Evolutionary conservation across 352 stramenopile genomes (phyloP).

Genomic region (Pythium sp.): DNA sequence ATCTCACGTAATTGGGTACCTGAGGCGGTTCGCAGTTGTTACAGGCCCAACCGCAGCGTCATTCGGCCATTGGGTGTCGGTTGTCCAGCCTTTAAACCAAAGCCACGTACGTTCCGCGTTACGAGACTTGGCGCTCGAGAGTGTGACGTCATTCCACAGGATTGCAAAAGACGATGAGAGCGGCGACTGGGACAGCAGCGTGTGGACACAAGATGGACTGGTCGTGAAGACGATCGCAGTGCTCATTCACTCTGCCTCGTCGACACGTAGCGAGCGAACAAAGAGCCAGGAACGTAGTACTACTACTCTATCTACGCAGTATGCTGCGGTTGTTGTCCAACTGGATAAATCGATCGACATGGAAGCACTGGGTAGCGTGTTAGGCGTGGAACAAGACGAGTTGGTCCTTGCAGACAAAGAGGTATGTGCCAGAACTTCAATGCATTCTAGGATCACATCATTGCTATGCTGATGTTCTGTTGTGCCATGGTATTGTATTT

Average conservation of each 20-base stretch:
- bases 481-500: not conserved
- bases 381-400: slow-evolving; percentile 26
- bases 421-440: slow-evolving; percentile 19
- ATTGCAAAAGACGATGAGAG: slow-evolving; percentile 16
- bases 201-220: slow-evolving; percentile 21
- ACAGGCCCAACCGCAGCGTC: slow-evolving; percentile 7
- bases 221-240: slow-evolving; percentile 72
- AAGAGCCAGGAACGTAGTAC: not conserved
- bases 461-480: not conserved
- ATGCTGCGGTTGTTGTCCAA: slow-evolving; percentile 49
- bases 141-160: slow-evolving; percentile 22
- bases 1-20: slow-evolving; percentile 12
- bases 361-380: slow-evolving; percentile 25
- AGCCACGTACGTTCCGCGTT: slow-evolving; percentile 40
- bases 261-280: not conserved
- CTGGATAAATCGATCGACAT: slow-evolving; percentile 58
- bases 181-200: slow-evolving; percentile 15
- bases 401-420: slow-evolving; percentile 47
- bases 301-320: slow-evolving; percentile 9
- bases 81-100: slow-evolving; percentile 15
- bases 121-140: slow-evolving; percentile 20
- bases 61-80: slow-evolving; percentile 24
- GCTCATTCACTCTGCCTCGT: slow-evolving; percentile 20
- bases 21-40: slow-evolving; percentile 24
- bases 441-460: not conserved